Evolutionary conservation across 345 rosid species (phyloP).

Genomic region (Syzygium aqueum): DNA sequence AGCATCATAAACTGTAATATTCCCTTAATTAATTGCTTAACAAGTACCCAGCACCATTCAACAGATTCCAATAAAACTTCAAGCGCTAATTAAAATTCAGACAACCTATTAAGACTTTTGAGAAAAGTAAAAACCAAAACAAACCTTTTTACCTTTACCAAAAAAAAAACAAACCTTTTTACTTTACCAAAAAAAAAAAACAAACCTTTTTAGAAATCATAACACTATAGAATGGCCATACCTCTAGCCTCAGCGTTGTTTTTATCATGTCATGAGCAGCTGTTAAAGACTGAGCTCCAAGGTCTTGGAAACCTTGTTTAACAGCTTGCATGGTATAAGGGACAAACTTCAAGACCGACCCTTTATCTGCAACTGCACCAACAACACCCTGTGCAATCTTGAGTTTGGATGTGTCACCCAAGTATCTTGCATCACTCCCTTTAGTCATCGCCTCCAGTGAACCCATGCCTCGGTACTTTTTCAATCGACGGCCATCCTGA

Average conservation of each 20-base stretch:
- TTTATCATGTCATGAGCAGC: conserved; percentile 72
- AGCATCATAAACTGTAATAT: background rate
- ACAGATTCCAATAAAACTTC: background rate
- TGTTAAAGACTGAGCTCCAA: conserved; percentile 70
- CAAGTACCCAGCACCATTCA: background rate
- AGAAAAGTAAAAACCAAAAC: background rate
- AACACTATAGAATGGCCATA: conserved; percentile 3
- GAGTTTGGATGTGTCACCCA: conserved; percentile 78
- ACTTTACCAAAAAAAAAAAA: background rate
- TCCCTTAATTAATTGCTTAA: background rate
- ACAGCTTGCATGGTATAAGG: conserved; percentile 97
- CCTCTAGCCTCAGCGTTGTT: conserved; percentile 83
- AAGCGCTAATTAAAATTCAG: background rate
- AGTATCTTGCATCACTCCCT: conserved; percentile 91
- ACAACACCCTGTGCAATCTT: conserved; percentile 99
- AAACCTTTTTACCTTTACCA: background rate
- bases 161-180: too few species aligned
- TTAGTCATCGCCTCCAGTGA: conserved; percentile 97
- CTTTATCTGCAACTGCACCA: conserved; percentile 95
- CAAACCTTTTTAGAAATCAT: background rate
- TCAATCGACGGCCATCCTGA: conserved; percentile 55
- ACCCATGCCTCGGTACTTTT: conserved; percentile 97
- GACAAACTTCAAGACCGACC: conserved; percentile 66
- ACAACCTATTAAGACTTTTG: background rate
- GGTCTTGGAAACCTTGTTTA: conserved; percentile 96